Conservation (phyloP, 2,329 filamentous ascomycete species). For the Cytospora leucostoma region DNA sequence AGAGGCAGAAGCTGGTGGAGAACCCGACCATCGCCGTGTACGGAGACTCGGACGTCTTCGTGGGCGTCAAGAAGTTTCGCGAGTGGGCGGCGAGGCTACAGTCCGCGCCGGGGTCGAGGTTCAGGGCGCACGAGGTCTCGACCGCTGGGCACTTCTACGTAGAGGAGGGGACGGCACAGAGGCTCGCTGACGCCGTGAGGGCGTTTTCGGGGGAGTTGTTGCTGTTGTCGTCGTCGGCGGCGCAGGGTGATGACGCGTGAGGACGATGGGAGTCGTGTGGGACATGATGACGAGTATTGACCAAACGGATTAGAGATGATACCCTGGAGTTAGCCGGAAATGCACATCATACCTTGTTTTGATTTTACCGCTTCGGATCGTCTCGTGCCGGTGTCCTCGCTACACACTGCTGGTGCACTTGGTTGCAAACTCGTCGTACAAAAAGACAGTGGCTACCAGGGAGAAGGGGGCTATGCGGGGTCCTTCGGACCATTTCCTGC, state of each 20-base stretch:
- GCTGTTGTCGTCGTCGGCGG: constrained; percentile 11
- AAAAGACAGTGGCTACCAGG: neutral
- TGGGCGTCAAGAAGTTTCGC: constrained; percentile 63
- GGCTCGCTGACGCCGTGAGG: constrained; percentile 37
- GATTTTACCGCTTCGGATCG: neutral
- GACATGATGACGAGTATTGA: neutral
- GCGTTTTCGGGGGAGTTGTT: constrained; percentile 36
- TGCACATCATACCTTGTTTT: neutral
- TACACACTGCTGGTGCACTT: neutral
- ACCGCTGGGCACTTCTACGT: constrained; percentile 57
- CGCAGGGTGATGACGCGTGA: neutral
- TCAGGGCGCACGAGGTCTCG: constrained; percentile 47
- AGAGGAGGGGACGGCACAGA: constrained; percentile 44
- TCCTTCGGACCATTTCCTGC: neutral
- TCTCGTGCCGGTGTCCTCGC: neutral
- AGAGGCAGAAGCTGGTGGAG: constrained; percentile 54
- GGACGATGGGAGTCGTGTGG: neutral
- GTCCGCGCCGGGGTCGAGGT: constrained; percentile 41
- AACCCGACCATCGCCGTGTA: constrained; percentile 70
- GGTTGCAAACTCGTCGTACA: neutral
- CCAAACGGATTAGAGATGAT: constrained; percentile 13
- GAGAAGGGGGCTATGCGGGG: neutral
- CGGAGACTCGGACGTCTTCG: constrained; percentile 75
- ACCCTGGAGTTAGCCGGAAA: constrained; percentile 8
- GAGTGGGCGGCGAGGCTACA: constrained; percentile 61